Percentiles rank a stretch among this genome's conserved stretches.
These are phyloP conservation scores for Lunularia cruciata DNA, from an alignment of 225 moss, liverwort and hornwort genomes.

Conservation along the genomic window DNA sequence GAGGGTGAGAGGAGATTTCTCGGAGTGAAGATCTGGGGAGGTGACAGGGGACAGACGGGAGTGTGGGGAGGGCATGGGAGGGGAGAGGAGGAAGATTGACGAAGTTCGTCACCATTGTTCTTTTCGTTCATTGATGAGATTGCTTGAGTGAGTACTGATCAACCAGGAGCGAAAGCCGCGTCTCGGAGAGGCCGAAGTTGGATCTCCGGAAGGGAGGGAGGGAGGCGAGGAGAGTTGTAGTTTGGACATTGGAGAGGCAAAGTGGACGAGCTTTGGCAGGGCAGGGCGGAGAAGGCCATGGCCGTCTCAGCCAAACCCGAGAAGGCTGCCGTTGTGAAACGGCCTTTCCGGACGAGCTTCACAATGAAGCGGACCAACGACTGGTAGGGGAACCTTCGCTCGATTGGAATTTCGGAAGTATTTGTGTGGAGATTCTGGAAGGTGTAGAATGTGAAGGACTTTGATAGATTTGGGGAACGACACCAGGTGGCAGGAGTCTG, in stretches of 20 bases:
- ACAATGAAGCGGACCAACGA: slow-evolving; percentile 99
- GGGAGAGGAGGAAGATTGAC: neutral
- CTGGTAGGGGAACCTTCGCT: slow-evolving; percentile 46
- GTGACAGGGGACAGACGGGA: neutral
- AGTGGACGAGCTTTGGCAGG: slow-evolving; percentile 55
- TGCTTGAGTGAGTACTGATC: neutral
- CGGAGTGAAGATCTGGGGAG: neutral
- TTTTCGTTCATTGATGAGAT: neutral
- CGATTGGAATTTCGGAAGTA: neutral
- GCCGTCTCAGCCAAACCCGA: slow-evolving; percentile 79
- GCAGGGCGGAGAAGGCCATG: slow-evolving; percentile 67
- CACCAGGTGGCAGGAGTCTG: neutral
- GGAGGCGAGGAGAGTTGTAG: neutral
- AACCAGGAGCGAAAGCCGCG: neutral
- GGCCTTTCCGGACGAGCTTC: slow-evolving; percentile 91
- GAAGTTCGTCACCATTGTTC: neutral
- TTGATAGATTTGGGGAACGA: neutral
- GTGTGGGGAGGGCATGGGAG: neutral
- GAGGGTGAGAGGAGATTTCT: neutral
- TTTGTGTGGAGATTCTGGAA: neutral
- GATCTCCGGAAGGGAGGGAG: neutral
- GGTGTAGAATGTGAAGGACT: neutral
- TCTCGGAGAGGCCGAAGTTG: neutral
- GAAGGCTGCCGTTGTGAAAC: slow-evolving; percentile 77
- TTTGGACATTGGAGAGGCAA: slow-evolving; percentile 30